Base-by-base conservation (phyloP, 257 asterid species). In the Capsicum baccatum region DNA sequence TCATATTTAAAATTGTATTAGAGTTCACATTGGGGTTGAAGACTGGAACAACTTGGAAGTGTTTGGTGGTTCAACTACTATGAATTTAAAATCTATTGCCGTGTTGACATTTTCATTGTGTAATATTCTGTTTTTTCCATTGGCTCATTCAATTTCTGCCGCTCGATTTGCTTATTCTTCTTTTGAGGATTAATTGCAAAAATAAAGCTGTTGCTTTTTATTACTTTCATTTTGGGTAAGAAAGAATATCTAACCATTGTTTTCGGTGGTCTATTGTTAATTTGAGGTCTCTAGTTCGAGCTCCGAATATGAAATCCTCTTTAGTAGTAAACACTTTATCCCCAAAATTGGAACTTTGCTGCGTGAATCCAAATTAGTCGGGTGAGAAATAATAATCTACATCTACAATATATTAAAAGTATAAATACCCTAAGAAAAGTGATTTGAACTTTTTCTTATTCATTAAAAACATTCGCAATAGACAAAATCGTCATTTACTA, bases 41-140 rank as follows among this genome's bases (percentile, higher is more conserved):
- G 58, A 71, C 79, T 37, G 76, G 54, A 68, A 15, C 26, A 68
- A 13, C 21, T 57, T 71, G 17, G 79, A 71, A 71, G 9, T 44
- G 57, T 9, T 71, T 10, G 57, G 57, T 16, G 57, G 79, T 44
- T 71, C 79, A 71, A 44, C 79, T 17, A 44, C 57, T 9, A 17
- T n/a, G 37, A 9, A 71, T 71, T 71, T 71, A 71, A 71, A 71
- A 88, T 88, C 57, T 87, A 39, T 48, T 57, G 7, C 19, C 44
- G 44, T 74, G 80, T 74, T 74, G 80, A 50, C 80, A 74, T 73
- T 50, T 74, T 74, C 39, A 50, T 50, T 74, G 6, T 48, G 59
- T 74, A 74, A 19, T 74, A 50, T 74, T 74, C 80, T 50, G 44
- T 7, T 48, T 74, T 74, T 50, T 11, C 60, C 44, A 50, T 50